A percentile compares a stretch with the other conserved stretches of the same genome.
These are phyloP conservation scores for Acidomyces sp. DNA, from an alignment of 495 filamentous ascomycete species.

Conservation along the genomic window DNA sequence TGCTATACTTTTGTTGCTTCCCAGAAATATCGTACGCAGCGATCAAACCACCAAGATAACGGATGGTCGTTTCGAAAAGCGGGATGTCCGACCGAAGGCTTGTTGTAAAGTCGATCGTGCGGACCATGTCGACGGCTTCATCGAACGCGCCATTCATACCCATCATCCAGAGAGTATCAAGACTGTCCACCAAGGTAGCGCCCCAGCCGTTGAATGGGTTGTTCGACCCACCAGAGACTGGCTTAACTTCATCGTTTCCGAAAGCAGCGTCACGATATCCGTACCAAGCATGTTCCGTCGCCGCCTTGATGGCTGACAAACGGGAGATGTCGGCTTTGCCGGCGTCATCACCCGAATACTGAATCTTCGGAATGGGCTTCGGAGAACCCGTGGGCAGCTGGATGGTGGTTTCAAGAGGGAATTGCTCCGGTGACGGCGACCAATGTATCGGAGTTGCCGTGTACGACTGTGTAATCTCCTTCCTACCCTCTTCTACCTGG, in stretches of 20 bases:
- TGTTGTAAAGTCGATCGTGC: slow-evolving; percentile 80
- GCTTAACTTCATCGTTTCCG: slow-evolving; percentile 31
- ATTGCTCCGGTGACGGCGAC: slow-evolving; percentile 20
- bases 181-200: slow-evolving; percentile 80
- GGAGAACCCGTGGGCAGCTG: slow-evolving; percentile 57
- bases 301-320: slow-evolving; percentile 32
- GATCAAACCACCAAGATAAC: slow-evolving; percentile 31
- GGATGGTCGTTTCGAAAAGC: slow-evolving; percentile 32
- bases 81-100: slow-evolving; percentile 35
- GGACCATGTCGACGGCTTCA: slow-evolving; percentile 63
- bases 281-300: slow-evolving; percentile 27
- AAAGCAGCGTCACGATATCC: slow-evolving; percentile 31
- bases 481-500: slow-evolving; percentile 1
- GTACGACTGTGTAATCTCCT: not conserved
- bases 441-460: slow-evolving; percentile 14
- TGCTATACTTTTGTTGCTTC: slow-evolving; percentile 40
- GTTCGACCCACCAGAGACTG: slow-evolving; percentile 29
- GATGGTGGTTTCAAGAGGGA: slow-evolving; percentile 43
- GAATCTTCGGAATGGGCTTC: slow-evolving; percentile 60
- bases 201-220: slow-evolving; percentile 92
- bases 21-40: slow-evolving; percentile 37
- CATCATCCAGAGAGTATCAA: slow-evolving; percentile 97
- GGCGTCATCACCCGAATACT: slow-evolving; percentile 35
- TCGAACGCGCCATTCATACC: slow-evolving; percentile 79
- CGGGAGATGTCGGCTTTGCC: slow-evolving; percentile 14